A percentile compares a stretch with the other conserved stretches of the same genome.
These are phyloP conservation scores for Phytophthora multivora DNA, from an alignment of 352 stramenopile genomes.

Conservation along the genomic window DNA sequence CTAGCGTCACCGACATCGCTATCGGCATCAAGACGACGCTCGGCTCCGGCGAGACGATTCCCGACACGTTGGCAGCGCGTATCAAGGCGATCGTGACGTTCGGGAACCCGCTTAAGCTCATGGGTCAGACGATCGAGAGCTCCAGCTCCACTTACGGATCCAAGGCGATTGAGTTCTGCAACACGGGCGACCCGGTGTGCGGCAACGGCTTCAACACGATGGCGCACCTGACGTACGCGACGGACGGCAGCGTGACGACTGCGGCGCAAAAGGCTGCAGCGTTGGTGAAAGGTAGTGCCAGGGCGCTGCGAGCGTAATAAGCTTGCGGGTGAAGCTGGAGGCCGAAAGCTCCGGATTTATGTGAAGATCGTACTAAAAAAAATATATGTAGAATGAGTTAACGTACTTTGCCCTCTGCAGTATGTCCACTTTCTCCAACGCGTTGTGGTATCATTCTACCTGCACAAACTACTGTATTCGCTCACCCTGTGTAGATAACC, in stretches of 20 bases:
- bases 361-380: background rate
- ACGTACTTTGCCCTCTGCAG: background rate
- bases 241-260: constrained; percentile 29
- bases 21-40: constrained; percentile 36
- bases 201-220: constrained; percentile 37
- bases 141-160: constrained; percentile 29
- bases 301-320: constrained; percentile 12
- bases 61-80: constrained; percentile 19
- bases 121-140: constrained; percentile 28
- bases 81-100: constrained; percentile 47
- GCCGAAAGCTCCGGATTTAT: background rate
- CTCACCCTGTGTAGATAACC: background rate
- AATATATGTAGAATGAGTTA: background rate
- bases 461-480: background rate
- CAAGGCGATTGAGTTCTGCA: constrained; percentile 40
- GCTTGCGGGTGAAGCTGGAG: background rate
- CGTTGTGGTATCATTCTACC: no score
- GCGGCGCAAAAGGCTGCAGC: constrained; percentile 29
- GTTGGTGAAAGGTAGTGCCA: constrained; percentile 22
- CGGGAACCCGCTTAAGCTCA: constrained; percentile 37
- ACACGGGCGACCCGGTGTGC: constrained; percentile 38
- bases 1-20: constrained; percentile 35
- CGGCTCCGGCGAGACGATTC: constrained; percentile 25
- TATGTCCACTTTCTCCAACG: background rate
- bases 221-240: constrained; percentile 34